phyloP scores from a whole-genome alignment of 2,329 filamentous ascomycete genomes.

The Cordyceps pruinosa region DNA sequence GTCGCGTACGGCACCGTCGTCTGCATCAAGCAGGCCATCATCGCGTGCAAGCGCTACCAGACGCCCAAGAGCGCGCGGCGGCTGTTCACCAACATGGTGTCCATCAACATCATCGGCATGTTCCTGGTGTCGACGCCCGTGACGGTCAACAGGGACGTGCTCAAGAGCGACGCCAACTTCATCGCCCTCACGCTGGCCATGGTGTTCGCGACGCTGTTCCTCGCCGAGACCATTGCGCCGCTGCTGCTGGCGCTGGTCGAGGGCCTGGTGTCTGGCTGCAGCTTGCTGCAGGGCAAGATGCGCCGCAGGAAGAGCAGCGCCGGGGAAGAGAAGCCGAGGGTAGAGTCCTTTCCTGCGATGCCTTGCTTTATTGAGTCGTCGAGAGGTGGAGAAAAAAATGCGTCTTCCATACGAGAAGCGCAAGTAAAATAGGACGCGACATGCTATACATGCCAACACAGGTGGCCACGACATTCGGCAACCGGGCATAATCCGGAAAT shows the following conservation, averaged over 20 bases:
- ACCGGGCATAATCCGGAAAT: not conserved
- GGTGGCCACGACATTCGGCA: not conserved
- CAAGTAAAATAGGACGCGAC: not conserved
- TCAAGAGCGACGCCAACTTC: slow-evolving; percentile 13
- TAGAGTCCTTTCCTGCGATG: too few relatives aligned
- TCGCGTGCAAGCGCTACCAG: slow-evolving; percentile 19
- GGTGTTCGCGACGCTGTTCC: slow-evolving; percentile 17
- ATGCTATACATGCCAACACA: not conserved
- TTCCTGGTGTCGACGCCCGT: slow-evolving; percentile 17
- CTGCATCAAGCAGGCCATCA: slow-evolving; percentile 17
- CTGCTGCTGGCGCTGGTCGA: slow-evolving; percentile 15
- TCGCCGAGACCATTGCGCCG: slow-evolving; percentile 18
- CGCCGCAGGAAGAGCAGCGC: not conserved
- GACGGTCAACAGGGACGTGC: slow-evolving; percentile 14
- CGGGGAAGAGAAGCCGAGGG: not conserved
- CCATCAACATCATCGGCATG: slow-evolving; percentile 17
- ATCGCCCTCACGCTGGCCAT: slow-evolving; percentile 17
- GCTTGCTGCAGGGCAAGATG: not conserved
- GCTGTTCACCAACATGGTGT: slow-evolving; percentile 19
- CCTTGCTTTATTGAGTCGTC: not conserved
- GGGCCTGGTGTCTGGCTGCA: slow-evolving; percentile 14
- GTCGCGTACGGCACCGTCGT: slow-evolving; percentile 18
- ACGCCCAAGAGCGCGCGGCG: slow-evolving; percentile 16
- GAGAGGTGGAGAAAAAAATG: not conserved
- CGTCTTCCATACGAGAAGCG: not conserved